Base-by-base conservation (phyloP, 2,329 filamentous ascomycete species). In the Stagonosporopsis chrysanthemi region DNA sequence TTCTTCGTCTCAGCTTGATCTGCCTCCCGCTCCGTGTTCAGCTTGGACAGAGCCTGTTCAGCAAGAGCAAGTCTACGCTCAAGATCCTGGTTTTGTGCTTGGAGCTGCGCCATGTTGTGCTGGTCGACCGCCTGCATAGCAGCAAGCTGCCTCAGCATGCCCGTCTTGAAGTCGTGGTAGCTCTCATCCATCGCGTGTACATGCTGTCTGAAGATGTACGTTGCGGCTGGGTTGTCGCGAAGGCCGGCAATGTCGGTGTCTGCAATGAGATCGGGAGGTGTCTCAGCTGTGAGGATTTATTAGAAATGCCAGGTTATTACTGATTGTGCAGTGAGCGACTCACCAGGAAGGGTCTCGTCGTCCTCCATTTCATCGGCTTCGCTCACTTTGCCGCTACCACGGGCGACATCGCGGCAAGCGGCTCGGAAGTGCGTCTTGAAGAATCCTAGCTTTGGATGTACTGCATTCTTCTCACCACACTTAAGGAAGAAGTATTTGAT, bases 121-220 rank as follows among this genome's bases (percentile, higher is more conserved):
- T 33, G 42, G 9, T 55, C 39, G 6, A 12, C 22, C 3, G 5
- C n/a, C 14, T 49, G 44, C 31, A 55, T 44, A 0, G 39, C 15
- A 12, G 39, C 45, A 17, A 49, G n/a, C 15, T 49, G 45, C 0
- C n/a, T 29, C 26, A 55, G 6, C 14, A 49, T 22, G 17, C 11
- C 39, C 9, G 40, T 48, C 15, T 55, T 49, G 40, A 55, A 49
- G n/a, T 55, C 26, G n/a, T 49, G 31, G 31, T 49, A 49, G 39
- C 39, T 49, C 19, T 55, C 52, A 11, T 49, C 52, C 45, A 55
- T 39, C 8, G 39, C 19, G 5, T 40, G 33, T 3, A 44, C 19
- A 12, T 55, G 45, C 4, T 42, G 9, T 2, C 43, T 33, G 40
- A 44, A 49, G 24, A 40, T 24, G 15, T 8, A 23, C 2, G 33